Conservation (phyloP, 2,329 filamentous ascomycete species). For the Kalaharituber pfeilii region DNA sequence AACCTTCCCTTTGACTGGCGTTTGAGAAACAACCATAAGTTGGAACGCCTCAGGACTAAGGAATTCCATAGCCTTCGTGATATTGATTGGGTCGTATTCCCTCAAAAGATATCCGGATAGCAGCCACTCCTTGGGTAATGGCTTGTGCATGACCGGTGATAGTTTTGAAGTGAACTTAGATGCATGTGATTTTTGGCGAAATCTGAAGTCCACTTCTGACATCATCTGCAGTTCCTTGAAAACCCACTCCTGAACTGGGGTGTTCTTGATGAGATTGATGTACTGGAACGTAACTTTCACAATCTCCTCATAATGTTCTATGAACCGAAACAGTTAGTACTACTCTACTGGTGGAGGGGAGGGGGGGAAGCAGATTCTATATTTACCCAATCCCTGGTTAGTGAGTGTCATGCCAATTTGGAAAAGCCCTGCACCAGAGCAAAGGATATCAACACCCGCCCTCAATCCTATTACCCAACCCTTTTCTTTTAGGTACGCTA, state of each 20-base stretch:
- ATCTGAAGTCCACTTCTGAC: conserved; percentile 86
- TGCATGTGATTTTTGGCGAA: conserved; percentile 79
- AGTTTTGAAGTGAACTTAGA: conserved; percentile 75
- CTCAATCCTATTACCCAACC: conserved; percentile 76
- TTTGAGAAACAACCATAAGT: conserved; percentile 64
- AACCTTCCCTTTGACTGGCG: conserved; percentile 45
- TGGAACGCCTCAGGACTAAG: conserved; percentile 80
- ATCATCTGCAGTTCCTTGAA: conserved; percentile 81
- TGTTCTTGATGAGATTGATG: conserved; percentile 65
- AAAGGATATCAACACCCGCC: conserved; percentile 57
- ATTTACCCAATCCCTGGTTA: conserved; percentile 44
- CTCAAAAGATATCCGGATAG: conserved; percentile 64
- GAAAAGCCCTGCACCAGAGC: conserved; percentile 66
- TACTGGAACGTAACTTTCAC: conserved; percentile 81
- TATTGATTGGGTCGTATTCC: conserved; percentile 62
- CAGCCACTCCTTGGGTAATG: conserved; percentile 69
- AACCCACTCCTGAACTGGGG: conserved; percentile 76
- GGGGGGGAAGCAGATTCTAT: no score
- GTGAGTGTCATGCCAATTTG: conserved; percentile 65
- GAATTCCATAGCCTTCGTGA: conserved; percentile 54
- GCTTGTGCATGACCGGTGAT: conserved; percentile 80
- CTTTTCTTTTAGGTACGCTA: conserved; percentile 75
- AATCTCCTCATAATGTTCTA: conserved; percentile 67
- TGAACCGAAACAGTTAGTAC: conserved; percentile 31
- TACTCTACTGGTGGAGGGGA: no score